phyloP scores from a whole-genome alignment of 1,284 basidiomycete species.

The Hemileia vastatrix region DNA sequence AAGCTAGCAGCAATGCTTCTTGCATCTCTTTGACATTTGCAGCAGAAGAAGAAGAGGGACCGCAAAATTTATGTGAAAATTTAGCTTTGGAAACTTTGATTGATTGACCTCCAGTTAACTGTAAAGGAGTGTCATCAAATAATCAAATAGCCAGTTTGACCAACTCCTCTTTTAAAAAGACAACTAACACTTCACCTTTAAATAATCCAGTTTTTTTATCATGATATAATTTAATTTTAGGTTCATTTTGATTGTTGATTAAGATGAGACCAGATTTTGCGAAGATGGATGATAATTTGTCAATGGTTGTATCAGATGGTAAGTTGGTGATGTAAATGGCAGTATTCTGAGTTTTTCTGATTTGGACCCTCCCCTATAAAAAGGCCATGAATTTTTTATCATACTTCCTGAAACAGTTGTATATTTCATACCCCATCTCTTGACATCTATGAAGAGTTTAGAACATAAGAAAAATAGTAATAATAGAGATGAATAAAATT shows the following conservation, averaged over 20 bases:
- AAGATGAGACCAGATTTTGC: conserved; percentile 83
- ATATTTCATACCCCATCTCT: too few species aligned
- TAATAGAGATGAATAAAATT: too few species aligned
- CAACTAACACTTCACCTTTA: conserved; percentile 88
- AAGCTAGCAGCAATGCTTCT: too few species aligned
- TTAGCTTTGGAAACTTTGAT: conserved; percentile 80
- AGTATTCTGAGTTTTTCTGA: conserved; percentile 69
- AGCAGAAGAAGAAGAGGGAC: too few species aligned
- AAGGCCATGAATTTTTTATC: too few species aligned
- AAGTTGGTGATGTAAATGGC: conserved; percentile 83
- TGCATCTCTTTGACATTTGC: too few species aligned
- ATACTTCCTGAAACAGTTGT: too few species aligned
- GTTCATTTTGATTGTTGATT: conserved; percentile 74
- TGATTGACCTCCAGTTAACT: too few species aligned
- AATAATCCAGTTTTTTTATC: conserved; percentile 71
- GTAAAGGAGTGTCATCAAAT: conserved; percentile 81
- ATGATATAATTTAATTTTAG: conserved; percentile 87
- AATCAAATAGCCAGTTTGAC: conserved; percentile 75
- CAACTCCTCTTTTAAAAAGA: conserved; percentile 95
- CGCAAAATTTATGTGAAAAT: conserved; percentile 54
- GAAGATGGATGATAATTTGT: conserved; percentile 72
- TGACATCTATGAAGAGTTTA: too few species aligned
- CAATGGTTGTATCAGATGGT: conserved; percentile 62
- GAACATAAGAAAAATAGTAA: too few species aligned
- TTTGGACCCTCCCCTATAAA: too few species aligned